Evolutionary conservation across 2,329 filamentous ascomycete species (phyloP), one percentile per base, ranked within the genome.

Genomic region (Hymenoscyphus scutula): DNA sequence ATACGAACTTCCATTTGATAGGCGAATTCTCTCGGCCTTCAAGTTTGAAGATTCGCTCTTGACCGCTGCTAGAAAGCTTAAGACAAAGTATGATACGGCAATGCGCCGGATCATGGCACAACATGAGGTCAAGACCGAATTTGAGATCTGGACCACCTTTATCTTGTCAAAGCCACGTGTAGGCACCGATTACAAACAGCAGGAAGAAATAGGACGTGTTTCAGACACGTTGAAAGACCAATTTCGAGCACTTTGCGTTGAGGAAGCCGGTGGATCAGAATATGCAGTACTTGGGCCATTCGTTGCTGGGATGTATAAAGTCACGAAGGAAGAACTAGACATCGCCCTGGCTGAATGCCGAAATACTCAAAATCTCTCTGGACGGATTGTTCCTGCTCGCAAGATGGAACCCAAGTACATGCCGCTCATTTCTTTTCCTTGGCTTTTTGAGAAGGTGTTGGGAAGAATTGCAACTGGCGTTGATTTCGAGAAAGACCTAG

Each of bases 401-500:
- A 73, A 72, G 23, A 76, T 77, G 71, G 77, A 75, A 11, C 71
- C 79, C 1, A 79, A 79, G 8, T 77, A 78, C 1, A 89, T 92
- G 81, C 94, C 95, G 0, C 79, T 98, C 8, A 95, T 97, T 69
- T 95, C 89, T 63, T 98, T 97, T 70, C 94, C 95, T 0, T 99
- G 95, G 95, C 79, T 98, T 1, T 96, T 98, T 67, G 81, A 87
- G 13, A 81, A 83, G 53, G 84, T 92, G 63, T 79, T 96, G 3
- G 88, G 89, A 1, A 81, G 82, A 56, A 87, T 96, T 69, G 90
- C 89, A 1, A 84, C 77, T 29, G 75, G 74, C 15, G 65, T 67
- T 19, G 68, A 72, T 41, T 37, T 56, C 10, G 68, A 71, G 5
- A 68, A 69, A 1, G 70, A 71, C 4, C 64, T 69, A 3, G 54